phyloP scores from a whole-genome alignment of 2,329 filamentous ascomycete species.

The Plectosphaerella sp. region DNA sequence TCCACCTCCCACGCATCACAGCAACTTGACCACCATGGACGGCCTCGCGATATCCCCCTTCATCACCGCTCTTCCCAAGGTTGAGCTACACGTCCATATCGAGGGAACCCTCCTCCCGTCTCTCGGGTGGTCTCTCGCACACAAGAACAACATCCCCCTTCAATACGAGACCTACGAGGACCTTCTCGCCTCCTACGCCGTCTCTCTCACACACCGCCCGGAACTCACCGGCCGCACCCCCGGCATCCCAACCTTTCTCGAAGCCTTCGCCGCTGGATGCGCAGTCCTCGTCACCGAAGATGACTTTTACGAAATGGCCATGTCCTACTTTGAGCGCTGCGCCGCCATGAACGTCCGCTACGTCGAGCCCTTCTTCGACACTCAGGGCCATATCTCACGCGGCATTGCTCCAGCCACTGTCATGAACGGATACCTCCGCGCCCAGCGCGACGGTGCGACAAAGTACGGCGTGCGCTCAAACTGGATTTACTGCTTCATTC shows the following conservation, averaged over 20 bases:
- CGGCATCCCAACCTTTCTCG: slow-evolving; percentile 49
- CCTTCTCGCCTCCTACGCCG: slow-evolving; percentile 57
- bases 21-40: slow-evolving; percentile 16
- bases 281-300: slow-evolving; percentile 58
- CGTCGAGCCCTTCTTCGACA: slow-evolving; percentile 80
- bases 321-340: slow-evolving; percentile 65
- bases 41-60: slow-evolving; percentile 35
- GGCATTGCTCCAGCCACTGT: slow-evolving; percentile 61
- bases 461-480: slow-evolving; percentile 21
- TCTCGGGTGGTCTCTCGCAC: slow-evolving; percentile 65
- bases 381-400: slow-evolving; percentile 65
- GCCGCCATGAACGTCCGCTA: slow-evolving; percentile 63
- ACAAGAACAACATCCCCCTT: slow-evolving; percentile 60
- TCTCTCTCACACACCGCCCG: slow-evolving; percentile 29
- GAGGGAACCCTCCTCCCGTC: slow-evolving; percentile 69
- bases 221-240: slow-evolving; percentile 28
- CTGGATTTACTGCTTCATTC: slow-evolving; percentile 38
- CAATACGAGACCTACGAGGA: slow-evolving; percentile 59
- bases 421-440: slow-evolving; percentile 47
- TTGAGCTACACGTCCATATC: slow-evolving; percentile 77
- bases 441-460: slow-evolving; percentile 20
- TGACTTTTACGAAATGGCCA: slow-evolving; percentile 71
- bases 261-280: slow-evolving; percentile 76
- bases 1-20: background rate
- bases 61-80: slow-evolving; percentile 66